These are phyloP conservation scores for Cryptosporidium tyzzeri DNA, from an alignment of 169 alveolate species.

Conservation along the genomic window DNA sequence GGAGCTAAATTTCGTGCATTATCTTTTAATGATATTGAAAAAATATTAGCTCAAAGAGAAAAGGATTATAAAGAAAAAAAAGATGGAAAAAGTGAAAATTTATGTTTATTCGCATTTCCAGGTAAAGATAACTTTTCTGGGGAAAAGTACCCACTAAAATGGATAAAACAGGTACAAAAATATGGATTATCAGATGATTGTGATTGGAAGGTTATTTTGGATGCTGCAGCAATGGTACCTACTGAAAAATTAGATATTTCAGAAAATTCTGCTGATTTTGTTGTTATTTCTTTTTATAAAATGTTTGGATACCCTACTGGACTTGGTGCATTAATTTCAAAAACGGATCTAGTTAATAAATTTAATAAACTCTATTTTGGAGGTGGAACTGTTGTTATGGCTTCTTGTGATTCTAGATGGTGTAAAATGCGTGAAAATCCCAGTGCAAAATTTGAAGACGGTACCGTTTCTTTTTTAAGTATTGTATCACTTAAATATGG, in stretches of 20 bases:
- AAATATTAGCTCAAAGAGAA: slow-evolving; percentile 47
- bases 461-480: slow-evolving; percentile 79
- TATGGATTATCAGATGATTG: slow-evolving; percentile 77
- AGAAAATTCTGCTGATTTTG: slow-evolving; percentile 78
- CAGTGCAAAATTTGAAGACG: slow-evolving; percentile 78
- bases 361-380: slow-evolving; percentile 79
- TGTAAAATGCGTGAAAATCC: slow-evolving; percentile 73
- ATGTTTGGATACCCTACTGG: slow-evolving; percentile 83
- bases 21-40: slow-evolving; percentile 74
- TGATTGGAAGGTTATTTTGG: slow-evolving; percentile 78
- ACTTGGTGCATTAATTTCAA: slow-evolving; percentile 78
- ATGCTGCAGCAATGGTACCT: slow-evolving; percentile 81
- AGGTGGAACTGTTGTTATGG: slow-evolving; percentile 80
- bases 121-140: slow-evolving; percentile 81
- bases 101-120: slow-evolving; percentile 79
- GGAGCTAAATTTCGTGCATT: slow-evolving; percentile 76
- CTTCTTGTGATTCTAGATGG: slow-evolving; percentile 78
- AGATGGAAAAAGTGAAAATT: neutral
- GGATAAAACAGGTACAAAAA: slow-evolving; percentile 77
- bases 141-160: slow-evolving; percentile 62
- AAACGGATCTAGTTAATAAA: slow-evolving; percentile 31
- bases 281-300: slow-evolving; percentile 80
- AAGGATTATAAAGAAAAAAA: slow-evolving; percentile 1
- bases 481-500: slow-evolving; percentile 78
- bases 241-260: slow-evolving; percentile 70